Evolutionary conservation across 768 basidiomycete species (phyloP), one percentile per base, ranked within the genome.

Genomic region (Psilocybe cyanescens): DNA sequence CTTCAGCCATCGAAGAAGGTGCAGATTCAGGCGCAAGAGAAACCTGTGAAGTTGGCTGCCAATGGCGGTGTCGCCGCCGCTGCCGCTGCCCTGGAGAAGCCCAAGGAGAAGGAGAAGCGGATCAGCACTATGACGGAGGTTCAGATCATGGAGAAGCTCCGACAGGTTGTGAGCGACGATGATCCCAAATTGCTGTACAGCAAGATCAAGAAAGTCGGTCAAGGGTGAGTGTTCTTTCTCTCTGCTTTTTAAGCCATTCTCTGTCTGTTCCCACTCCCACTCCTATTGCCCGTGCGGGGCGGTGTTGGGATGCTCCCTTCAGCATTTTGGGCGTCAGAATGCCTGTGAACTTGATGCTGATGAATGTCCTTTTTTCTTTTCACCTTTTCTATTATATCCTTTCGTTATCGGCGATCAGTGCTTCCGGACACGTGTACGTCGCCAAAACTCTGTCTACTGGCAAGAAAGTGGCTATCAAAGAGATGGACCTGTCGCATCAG

Each of bases 201-300:
- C 68, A 98, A 97, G 83, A 97, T 98, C 75, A 95, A 94, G 81
- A 99, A 99, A 79, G 94, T 99, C 62, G 97, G 97, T 35, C 97
- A 99, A 75, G 97, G 95, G 95, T 97, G 74, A 74, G 93, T 83
- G 6, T 44, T 44, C 41, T 44, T 16, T 35, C 33, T 9, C 2
- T 37, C 63, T 48, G 17, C 46, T 19, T 53, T 67, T 62, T 47
- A 33, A 53, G 12, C 12, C 31, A 14, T 39, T 59, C 59, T 19
- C 8, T 35, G 3, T 29, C 19, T 45, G 19, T 46, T 44, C 7
- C 9, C 35, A n/a, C 33, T 47, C 28, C 56, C 44, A 8, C 30
- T 28, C 8, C 24, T 28, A 39, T 5, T 6, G 24, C 35, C 39
- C 12, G 31, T 50, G 33, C 9, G 16, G 29, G 14, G 9, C 39